Conservation (phyloP, 2,329 filamentous ascomycete species). For the Fusarium kyushuense region DNA sequence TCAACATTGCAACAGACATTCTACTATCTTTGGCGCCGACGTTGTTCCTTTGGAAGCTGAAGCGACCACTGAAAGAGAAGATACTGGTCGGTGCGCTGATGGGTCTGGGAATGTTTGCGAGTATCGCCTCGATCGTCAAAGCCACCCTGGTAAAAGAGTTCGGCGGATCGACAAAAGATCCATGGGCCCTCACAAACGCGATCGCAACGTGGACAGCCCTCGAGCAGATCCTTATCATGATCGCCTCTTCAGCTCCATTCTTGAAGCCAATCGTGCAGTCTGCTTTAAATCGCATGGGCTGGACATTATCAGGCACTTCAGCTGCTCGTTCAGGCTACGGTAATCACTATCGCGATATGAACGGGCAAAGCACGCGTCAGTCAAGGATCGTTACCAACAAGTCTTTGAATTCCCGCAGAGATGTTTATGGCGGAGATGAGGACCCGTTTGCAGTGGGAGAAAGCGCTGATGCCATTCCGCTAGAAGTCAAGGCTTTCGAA, state of each 20-base stretch:
- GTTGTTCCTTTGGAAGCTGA: slow-evolving; percentile 16
- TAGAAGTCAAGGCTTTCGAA: slow-evolving; percentile 9
- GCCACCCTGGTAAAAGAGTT: slow-evolving; percentile 24
- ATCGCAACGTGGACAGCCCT: slow-evolving; percentile 27
- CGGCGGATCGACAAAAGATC: slow-evolving; percentile 14
- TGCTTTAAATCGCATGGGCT: slow-evolving; percentile 9
- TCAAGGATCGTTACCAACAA: slow-evolving; percentile 7
- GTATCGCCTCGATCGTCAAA: slow-evolving; percentile 16
- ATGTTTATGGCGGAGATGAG: slow-evolving; percentile 15
- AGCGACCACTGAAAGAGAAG: slow-evolving; percentile 12
- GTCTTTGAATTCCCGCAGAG: not conserved
- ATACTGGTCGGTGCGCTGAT: slow-evolving; percentile 17
- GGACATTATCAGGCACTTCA: slow-evolving; percentile 19
- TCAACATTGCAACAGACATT: slow-evolving; percentile 14
- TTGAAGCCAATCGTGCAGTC: slow-evolving; percentile 14
- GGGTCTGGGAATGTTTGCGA: slow-evolving; percentile 21
- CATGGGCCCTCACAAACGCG: slow-evolving; percentile 25
- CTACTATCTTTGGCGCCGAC: slow-evolving; percentile 15
- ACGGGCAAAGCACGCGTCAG: not conserved
- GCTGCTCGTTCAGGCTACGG: slow-evolving; percentile 10
- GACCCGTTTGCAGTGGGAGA: slow-evolving; percentile 12
- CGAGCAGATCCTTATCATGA: slow-evolving; percentile 32
- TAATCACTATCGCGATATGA: not conserved
- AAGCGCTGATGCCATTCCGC: slow-evolving; percentile 13
- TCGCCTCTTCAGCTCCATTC: slow-evolving; percentile 21